Base-by-base conservation (phyloP, 768 basidiomycete species). In the Psilocybe cyanescens region DNA sequence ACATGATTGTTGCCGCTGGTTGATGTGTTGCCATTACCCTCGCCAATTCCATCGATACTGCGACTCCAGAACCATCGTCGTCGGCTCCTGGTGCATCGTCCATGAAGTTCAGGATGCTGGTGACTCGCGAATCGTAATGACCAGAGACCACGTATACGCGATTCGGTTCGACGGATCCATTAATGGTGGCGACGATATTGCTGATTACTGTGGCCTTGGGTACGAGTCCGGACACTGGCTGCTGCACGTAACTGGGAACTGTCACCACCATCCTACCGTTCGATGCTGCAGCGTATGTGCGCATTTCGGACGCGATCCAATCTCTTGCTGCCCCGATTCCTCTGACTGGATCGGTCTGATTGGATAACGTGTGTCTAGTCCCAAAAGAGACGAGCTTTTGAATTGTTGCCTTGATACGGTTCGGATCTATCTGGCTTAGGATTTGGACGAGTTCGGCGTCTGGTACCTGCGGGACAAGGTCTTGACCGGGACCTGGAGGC, bases 271-370 rank as follows among this genome's bases (percentile, higher is more conserved):
- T 77, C 54, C 79, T 72, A 46, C 79, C 74, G 51, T 72, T 67
- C 41, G 81, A 79, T 45, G 77, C 62, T 12, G 73, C 72, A 1
- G 79, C 79, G 50, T 74, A 75, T 12, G 68, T 64, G 19, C 68
- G 75, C 78, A 85, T 77, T 67, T 84, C 72, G 3, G 77, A 66
- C 3, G 80, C 81, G 61, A 85, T 80, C 85, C 83, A 86, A 70
- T 84, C 82, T 24, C 83, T 72, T 16, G 85, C 81, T 5, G 83
- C 85, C 49, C 84, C 83, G 39, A 86, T 83, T 0, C 83, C 83
- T 41, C 83, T 79, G 8, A 69, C 66, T 12, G 83, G 81, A 65
- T 84, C 79, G 5, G 83, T 83, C 69, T 85, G 83, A 65, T 69
- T 82, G 29, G 83, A 84, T 41, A 80, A 75, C 28, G 83, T 85